A percentile compares a stretch with the other conserved stretches of the same genome.
These are phyloP conservation scores for Globisporangium camurandrum DNA, from an alignment of 352 stramenopile genomes.

Conservation along the genomic window DNA sequence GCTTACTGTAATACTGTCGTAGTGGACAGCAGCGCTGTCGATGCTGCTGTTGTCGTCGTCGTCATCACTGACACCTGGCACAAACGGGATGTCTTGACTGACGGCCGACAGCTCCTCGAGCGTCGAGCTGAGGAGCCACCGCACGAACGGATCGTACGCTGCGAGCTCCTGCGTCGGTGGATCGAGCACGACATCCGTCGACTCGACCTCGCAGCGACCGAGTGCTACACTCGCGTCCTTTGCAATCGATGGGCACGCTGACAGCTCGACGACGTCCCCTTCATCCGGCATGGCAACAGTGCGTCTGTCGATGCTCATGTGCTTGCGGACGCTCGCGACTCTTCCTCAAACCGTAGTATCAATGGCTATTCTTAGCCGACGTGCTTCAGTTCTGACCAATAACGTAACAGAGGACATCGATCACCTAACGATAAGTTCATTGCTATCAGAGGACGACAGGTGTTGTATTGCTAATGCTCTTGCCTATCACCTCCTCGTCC, in stretches of 20 bases:
- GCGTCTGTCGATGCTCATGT: slow-evolving; percentile 1
- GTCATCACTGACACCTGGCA: neutral
- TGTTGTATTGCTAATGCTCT: no score
- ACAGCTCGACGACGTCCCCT: neutral
- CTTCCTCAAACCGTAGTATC: slow-evolving; percentile 7
- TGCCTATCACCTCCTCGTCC: no score
- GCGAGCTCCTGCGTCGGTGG: slow-evolving; percentile 28
- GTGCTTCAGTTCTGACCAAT: no score
- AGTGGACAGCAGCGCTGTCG: neutral
- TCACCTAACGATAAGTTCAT: no score
- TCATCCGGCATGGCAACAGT: slow-evolving; percentile 4
- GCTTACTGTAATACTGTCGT: neutral
- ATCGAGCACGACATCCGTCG: slow-evolving; percentile 13
- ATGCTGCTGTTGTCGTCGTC: neutral
- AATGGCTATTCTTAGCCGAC: no score
- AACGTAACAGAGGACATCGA: no score
- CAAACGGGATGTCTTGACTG: slow-evolving; percentile 19
- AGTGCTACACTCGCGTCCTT: no score
- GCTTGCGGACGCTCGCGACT: slow-evolving; percentile 5
- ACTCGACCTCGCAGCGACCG: slow-evolving; percentile 12
- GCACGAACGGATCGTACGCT: slow-evolving; percentile 48
- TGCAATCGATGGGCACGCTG: no score
- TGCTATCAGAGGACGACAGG: no score
- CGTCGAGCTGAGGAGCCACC: slow-evolving; percentile 40
- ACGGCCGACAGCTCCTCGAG: slow-evolving; percentile 35